Conservation (phyloP, 345 rosid species). For the Linum trigynum region DNA sequence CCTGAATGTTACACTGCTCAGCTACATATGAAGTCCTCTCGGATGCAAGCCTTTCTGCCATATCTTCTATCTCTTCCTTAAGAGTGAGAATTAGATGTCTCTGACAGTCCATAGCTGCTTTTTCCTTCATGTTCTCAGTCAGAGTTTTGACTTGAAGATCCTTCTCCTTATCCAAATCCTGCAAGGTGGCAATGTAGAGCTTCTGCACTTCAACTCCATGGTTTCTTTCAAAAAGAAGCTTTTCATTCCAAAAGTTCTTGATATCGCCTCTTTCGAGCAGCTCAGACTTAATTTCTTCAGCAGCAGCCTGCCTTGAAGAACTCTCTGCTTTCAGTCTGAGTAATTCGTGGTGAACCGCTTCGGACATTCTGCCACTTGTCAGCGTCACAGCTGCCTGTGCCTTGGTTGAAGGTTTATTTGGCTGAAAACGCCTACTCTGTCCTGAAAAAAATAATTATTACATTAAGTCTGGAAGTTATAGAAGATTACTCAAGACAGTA, state of each 20-base stretch:
- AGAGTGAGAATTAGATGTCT: slow-evolving; percentile 53
- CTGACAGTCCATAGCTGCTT: slow-evolving; percentile 75
- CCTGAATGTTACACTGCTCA: slow-evolving; percentile 42
- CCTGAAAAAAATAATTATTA: slow-evolving; percentile 33
- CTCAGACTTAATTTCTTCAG: slow-evolving; percentile 52
- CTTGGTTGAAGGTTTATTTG: slow-evolving; percentile 66
- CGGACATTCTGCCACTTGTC: slow-evolving; percentile 60
- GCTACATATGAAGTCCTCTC: slow-evolving; percentile 39
- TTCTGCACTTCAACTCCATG: slow-evolving; percentile 42
- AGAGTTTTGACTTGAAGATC: slow-evolving; percentile 33
- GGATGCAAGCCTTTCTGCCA: slow-evolving; percentile 54
- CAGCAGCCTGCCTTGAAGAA: slow-evolving; percentile 35
- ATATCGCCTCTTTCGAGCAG: slow-evolving; percentile 63
- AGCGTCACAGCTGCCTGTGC: slow-evolving; percentile 83
- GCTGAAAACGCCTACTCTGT: slow-evolving; percentile 70
- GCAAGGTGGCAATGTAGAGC: slow-evolving; percentile 25
- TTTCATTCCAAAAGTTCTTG: slow-evolving; percentile 55
- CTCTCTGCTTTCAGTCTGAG: slow-evolving; percentile 54
- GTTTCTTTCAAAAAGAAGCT: slow-evolving; percentile 41
- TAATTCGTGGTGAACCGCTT: slow-evolving; percentile 51
- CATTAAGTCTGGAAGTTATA: not conserved
- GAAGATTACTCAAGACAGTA: slow-evolving; percentile 2
- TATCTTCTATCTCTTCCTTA: slow-evolving; percentile 59
- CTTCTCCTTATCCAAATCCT: slow-evolving; percentile 54
- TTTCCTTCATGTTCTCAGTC: slow-evolving; percentile 54